Base-by-base conservation (phyloP, 1,139 yeast genomes). In the Geotrichum candidum region DNA sequence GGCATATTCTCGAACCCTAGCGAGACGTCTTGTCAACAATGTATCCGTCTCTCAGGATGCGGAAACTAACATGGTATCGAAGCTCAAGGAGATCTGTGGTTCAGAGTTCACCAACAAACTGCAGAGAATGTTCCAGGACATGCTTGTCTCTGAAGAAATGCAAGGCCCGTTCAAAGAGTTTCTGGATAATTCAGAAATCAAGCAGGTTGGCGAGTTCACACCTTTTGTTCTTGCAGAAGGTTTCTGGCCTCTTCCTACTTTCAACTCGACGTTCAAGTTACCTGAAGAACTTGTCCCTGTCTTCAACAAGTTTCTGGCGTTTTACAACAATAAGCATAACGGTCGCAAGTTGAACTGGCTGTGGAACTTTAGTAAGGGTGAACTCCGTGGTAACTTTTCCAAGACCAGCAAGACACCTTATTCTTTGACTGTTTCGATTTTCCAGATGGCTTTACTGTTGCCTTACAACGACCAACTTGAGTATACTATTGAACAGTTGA, bases 61-160 rank as follows among this genome's bases (percentile, higher is more conserved):
- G 65, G 99, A 95, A 76, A 95, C 90, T 68, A 78, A 84, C 64
- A 87, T 95, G 68, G 90, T 95, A 64, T 90, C 91, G 70, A 84
- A 89, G 70, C 81, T 95, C 67, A 96, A 92, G 73, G 90, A 89
- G 65, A 96, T 89, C 66, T 92, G 95, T 74, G 92, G 96, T 25
- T 82, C 87, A 71, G 99, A 94, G 70, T 95, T 91, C 74, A 92
- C 98, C 1, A 87, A 91, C 63, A 94, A 91, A 73, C 88, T 95
- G 76, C 90, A 96, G 53, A 88, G 92, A 70, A 95, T 95, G 99
- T 92, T 95, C 75, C 90, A 89, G 72, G 99, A 95, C 75, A 90
- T 95, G 81, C 84, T 88, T 69, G 84, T 95, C 2, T 90, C 97
- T 0, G 85, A 84, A 65, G 96, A 90, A 65, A 80, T 94, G 73